Base-by-base conservation (phyloP, 306 rosid genomes). In the Sechiopsis laciniata region DNA sequence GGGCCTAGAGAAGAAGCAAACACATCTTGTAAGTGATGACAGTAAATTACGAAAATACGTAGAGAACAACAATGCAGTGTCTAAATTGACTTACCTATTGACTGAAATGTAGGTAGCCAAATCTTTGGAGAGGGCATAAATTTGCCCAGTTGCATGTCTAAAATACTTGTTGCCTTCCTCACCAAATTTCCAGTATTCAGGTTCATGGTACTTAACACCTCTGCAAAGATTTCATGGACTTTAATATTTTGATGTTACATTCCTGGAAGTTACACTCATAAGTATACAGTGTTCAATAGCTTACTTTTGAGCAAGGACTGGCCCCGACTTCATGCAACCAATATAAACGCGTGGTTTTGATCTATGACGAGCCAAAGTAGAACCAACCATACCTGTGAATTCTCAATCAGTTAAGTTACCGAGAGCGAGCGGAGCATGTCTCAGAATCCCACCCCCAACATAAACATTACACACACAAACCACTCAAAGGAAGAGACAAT, bases 281-380 rank as follows among this genome's bases (percentile, higher is more conserved):
- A 71, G 54, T 24, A 37, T 52, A 69, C 7, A 78, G 42, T 51
- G 37, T 55, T 58, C 20, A 5, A 53, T 51, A 21, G 52, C 87
- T 83, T 83, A 86, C 90, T 83, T 80, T 78, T 86, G 85, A 63
- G 83, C 80, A 14, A 86, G 81, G 59, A 86, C 87, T 29, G 90
- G 87, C 72, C 90, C 90, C 57, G 90, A 86, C 78, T 86, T 86
- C 90, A 86, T 86, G 80, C 90, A 86, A 67, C 90, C 90, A 62
- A 86, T 72, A 75, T 86, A 86, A 3, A 84, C 84, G 45, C 87
- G 90, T n/a, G 84, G 79, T 67, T 86, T 86, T 42, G 85, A 86
- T 81, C 90, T 77, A 73, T 83, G 87, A 17, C 90, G 85, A 21
- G 84, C 75, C 79, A 86, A 78, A 59, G 85, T 83, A 76, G 89